Base-by-base conservation (phyloP, 495 filamentous ascomycete species). In the Clohesyomyces aquaticus region DNA sequence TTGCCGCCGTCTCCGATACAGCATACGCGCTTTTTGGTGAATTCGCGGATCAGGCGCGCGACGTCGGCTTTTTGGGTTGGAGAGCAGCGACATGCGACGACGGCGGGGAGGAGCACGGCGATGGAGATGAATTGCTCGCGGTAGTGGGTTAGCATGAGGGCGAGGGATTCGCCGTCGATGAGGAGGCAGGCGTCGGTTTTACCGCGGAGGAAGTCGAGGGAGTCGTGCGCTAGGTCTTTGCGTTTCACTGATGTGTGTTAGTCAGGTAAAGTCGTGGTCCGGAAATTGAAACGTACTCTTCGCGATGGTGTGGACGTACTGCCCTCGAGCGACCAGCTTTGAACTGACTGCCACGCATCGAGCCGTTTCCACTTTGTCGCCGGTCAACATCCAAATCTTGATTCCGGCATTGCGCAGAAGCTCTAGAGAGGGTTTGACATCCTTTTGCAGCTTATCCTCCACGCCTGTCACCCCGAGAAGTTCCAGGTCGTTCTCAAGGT, bases 371-470 rank as follows among this genome's bases (percentile, higher is more conserved):
- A 97, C 91, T 76, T 99, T 99, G 79, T 99, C 95, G 28, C 95
- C 95, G 0, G 95, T 99, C 69, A 99, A 79, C 95, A 99, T 99
- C 95, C 95, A 99, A 57, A 98, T 96, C 77, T 96, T 97, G 72
- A 99, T 91, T n/a, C 95, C 95, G 9, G 95, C 95, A 73, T 99
- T 98, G 61, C 95, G 89, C 45, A 99, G 85, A 14, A 98, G 82
- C 71, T 99, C 95, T 6, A 99, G 82, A 0, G 90, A 93, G 2
- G 93, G 88, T 71, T 97, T 98, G 71, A 99, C 95, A 76, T 96
- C 91, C 55, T 85, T 84, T 73, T 99, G 95, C 22, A 99, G 80
- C 63, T 95, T 95, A 74, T 99, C 95, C 73, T 99, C 95, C 1
- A 99, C 95, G 57, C 95, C 95, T 1, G 95, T 99, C 14, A 99